These are phyloP conservation scores for Hypomyces rosellus DNA, from an alignment of 2,329 filamentous ascomycete genomes.

Conservation along the genomic window DNA sequence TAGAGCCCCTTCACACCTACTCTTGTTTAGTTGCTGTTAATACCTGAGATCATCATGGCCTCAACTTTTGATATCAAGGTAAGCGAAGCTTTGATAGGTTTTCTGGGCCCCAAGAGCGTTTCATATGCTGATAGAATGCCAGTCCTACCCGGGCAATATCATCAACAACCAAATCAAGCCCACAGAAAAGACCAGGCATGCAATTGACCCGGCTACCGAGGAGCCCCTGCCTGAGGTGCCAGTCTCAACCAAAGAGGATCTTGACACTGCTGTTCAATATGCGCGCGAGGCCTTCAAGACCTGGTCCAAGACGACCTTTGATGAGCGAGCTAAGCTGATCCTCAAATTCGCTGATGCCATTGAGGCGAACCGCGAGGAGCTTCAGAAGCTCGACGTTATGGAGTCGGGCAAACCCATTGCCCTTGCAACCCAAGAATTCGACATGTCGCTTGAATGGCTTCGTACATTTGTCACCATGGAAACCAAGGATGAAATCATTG, in stretches of 20 bases:
- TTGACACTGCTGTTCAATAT: conserved; percentile 23
- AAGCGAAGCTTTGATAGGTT: not conserved
- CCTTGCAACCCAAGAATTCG: conserved; percentile 16
- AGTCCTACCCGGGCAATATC: conserved; percentile 14
- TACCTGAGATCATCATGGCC: not conserved
- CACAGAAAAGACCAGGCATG: conserved; percentile 15
- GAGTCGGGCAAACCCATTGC: conserved; percentile 21
- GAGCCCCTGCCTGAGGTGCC: conserved; percentile 26
- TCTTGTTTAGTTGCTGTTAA: too few species aligned
- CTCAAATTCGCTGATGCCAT: conserved; percentile 21
- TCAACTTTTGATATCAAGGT: conserved; percentile 5
- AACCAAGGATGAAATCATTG: conserved; percentile 30
- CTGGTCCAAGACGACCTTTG: conserved; percentile 22
- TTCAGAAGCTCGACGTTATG: conserved; percentile 17
- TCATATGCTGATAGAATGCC: not conserved
- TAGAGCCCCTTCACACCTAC: too few species aligned
- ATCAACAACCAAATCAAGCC: conserved; percentile 19
- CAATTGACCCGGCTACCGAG: conserved; percentile 25
- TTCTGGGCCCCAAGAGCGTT: not conserved
- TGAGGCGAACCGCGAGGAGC: conserved; percentile 18
- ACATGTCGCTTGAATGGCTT: conserved; percentile 19
- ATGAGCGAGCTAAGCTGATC: conserved; percentile 20
- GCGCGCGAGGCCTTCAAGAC: conserved; percentile 22
- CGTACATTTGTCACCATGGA: conserved; percentile 23
- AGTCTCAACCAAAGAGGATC: conserved; percentile 21